phyloP scores from a whole-genome alignment of 2,329 filamentous ascomycete species.

The Alternaria sp. region DNA sequence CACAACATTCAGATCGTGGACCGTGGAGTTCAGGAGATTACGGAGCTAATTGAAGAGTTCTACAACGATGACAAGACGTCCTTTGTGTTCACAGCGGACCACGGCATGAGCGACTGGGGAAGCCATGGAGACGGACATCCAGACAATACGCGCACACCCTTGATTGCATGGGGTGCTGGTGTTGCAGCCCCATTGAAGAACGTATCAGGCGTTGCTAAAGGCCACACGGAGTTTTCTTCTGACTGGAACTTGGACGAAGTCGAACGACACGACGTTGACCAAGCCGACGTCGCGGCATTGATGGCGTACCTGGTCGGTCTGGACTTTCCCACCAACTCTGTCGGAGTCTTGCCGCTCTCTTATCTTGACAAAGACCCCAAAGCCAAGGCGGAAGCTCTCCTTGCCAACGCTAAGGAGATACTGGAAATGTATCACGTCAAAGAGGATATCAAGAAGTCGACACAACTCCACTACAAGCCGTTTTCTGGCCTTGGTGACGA shows the following conservation, averaged over 20 bases:
- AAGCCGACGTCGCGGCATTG: slow-evolving; percentile 91
- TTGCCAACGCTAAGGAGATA: slow-evolving; percentile 85
- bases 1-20: slow-evolving; percentile 95
- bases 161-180: slow-evolving; percentile 93
- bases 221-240: slow-evolving; percentile 86
- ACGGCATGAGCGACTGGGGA: slow-evolving; percentile 99
- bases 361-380: slow-evolving; percentile 75
- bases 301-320: slow-evolving; percentile 92
- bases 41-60: slow-evolving; percentile 80
- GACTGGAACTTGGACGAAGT: slow-evolving; percentile 87
- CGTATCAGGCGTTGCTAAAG: slow-evolving; percentile 67
- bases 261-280: slow-evolving; percentile 85
- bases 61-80: slow-evolving; percentile 84
- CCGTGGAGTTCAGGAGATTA: slow-evolving; percentile 83
- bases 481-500: slow-evolving; percentile 72
- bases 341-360: slow-evolving; percentile 86
- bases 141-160: slow-evolving; percentile 91
- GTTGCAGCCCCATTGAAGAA: slow-evolving; percentile 74
- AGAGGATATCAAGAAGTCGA: slow-evolving; percentile 79
- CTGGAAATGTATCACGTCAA: slow-evolving; percentile 97
- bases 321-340: slow-evolving; percentile 94
- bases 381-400: slow-evolving; percentile 81
- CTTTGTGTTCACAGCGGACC: slow-evolving; percentile 96
- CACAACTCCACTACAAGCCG: slow-evolving; percentile 77
- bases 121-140: slow-evolving; percentile 98